Conservation (phyloP, 75 land plant species). For the Azolla pinnata region DNA sequence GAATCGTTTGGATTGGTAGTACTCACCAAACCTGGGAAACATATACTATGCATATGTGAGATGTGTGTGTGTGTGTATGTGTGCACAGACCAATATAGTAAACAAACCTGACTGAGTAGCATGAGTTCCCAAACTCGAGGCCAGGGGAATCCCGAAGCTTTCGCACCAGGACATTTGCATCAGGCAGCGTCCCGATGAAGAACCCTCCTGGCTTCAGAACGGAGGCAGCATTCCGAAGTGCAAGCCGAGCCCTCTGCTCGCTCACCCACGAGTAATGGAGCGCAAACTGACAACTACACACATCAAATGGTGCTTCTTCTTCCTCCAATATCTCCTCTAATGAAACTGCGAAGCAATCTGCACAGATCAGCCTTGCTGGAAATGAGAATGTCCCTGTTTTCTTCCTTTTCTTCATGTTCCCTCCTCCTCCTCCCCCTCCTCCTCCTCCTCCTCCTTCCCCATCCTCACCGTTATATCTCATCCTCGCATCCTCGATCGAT, state of each 20-base stretch:
- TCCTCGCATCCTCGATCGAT: slow-evolving; percentile 87
- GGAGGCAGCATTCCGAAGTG: slow-evolving; percentile 66
- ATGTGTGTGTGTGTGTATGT: no score
- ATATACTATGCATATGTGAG: no score
- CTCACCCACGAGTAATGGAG: slow-evolving; percentile 97
- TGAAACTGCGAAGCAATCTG: slow-evolving; percentile 67
- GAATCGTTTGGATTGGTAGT: slow-evolving; percentile 56
- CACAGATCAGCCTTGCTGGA: slow-evolving; percentile 85
- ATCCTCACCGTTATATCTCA: slow-evolving; percentile 85
- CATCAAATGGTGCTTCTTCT: slow-evolving; percentile 78
- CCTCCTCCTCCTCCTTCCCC: no score
- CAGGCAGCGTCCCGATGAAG: slow-evolving; percentile 97
- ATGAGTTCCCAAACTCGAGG: slow-evolving; percentile 68
- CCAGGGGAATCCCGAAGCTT: slow-evolving; percentile 81
- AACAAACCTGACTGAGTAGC: slow-evolving; percentile 73
- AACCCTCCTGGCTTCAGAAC: slow-evolving; percentile 83
- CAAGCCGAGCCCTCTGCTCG: slow-evolving; percentile 76
- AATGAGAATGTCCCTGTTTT: slow-evolving; percentile 52
- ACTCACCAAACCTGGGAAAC: neutral
- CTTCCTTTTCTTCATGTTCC: no score
- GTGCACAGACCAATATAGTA: no score
- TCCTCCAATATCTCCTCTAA: slow-evolving; percentile 46
- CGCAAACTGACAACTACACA: slow-evolving; percentile 97
- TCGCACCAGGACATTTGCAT: slow-evolving; percentile 87
- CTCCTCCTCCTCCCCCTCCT: slow-evolving; percentile 47